A percentile compares a stretch with the other conserved stretches of the same genome.
phyloP scores from a whole-genome alignment of 768 basidiomycete genomes.

The Leccinum uliginosum region DNA sequence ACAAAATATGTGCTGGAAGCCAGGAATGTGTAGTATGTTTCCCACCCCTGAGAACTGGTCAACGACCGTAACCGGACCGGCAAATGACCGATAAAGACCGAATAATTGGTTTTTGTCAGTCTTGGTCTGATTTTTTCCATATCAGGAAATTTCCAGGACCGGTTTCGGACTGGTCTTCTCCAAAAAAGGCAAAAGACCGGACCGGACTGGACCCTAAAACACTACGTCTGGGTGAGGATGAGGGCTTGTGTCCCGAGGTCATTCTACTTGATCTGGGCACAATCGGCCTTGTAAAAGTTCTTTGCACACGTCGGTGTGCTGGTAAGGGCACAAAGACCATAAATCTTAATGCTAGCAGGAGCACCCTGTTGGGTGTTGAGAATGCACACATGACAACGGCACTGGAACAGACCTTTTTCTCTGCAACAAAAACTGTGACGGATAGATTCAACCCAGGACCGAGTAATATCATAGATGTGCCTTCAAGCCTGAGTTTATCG shows the following conservation, averaged over 20 bases:
- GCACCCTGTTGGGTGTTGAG: slow-evolving; percentile 51
- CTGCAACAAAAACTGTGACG: slow-evolving; percentile 88
- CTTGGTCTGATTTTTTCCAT: no score
- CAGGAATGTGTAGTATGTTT: no score
- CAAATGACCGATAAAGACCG: no score
- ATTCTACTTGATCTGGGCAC: slow-evolving; percentile 94
- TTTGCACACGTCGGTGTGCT: slow-evolving; percentile 75
- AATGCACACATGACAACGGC: not conserved
- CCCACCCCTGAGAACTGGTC: no score
- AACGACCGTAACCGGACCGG: no score
- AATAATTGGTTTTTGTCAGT: no score
- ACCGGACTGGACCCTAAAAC: not conserved
- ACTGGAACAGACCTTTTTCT: slow-evolving; percentile 69
- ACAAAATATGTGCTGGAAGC: no score
- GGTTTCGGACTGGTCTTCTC: not conserved
- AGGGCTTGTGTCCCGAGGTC: slow-evolving; percentile 88
- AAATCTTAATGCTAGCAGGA: slow-evolving; percentile 85
- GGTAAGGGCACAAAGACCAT: slow-evolving; percentile 59
- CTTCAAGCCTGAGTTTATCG: slow-evolving; percentile 81
- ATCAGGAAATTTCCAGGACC: no score
- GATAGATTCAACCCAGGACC: slow-evolving; percentile 85
- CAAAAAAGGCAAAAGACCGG: not conserved
- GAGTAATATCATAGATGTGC: slow-evolving; percentile 68
- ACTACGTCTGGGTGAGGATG: slow-evolving; percentile 75
- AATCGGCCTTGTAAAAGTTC: slow-evolving; percentile 94